Percentiles rank a stretch among this genome's conserved stretches.
These are phyloP conservation scores for Phlyctochytrium planicorne DNA, from an alignment of 192 early-diverging fungal genomes.

Conservation along the genomic window DNA sequence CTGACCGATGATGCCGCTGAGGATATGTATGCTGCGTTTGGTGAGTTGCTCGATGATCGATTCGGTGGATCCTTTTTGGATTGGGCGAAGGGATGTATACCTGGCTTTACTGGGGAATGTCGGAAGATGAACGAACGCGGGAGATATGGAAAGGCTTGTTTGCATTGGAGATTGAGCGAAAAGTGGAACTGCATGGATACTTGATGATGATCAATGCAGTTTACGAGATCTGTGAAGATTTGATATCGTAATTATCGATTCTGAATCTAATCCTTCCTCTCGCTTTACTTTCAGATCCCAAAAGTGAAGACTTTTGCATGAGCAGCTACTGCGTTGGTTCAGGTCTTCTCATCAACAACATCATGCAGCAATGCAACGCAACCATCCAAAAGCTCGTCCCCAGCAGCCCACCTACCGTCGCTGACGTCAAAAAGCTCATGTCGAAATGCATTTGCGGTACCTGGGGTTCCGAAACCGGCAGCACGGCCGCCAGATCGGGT, in stretches of 20 bases:
- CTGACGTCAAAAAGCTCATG: background rate
- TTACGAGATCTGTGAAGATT: too few species aligned
- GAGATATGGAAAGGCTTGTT: too few species aligned
- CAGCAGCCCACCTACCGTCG: background rate
- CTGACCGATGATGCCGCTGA: background rate
- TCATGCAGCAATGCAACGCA: background rate
- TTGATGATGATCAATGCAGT: too few species aligned
- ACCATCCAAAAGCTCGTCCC: background rate
- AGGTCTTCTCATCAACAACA: background rate
- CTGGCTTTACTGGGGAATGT: too few species aligned
- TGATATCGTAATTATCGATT: too few species aligned
- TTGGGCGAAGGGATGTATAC: too few species aligned
- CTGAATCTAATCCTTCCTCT: too few species aligned
- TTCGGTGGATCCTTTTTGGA: too few species aligned
- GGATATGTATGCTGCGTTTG: background rate
- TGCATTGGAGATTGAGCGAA: background rate
- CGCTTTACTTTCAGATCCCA: too few species aligned
- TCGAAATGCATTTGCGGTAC: slow-evolving; percentile 1
- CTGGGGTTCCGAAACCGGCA: background rate
- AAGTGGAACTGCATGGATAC: background rate
- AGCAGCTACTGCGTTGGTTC: background rate
- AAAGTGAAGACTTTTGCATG: background rate
- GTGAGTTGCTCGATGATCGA: too few species aligned
- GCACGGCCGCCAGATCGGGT: background rate
- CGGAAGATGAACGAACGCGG: too few species aligned